A percentile compares a stretch with the other conserved stretches of the same genome.
These are phyloP conservation scores for Salicornia ramosissima DNA, from an alignment of 148 eudicot species.

Conservation along the genomic window DNA sequence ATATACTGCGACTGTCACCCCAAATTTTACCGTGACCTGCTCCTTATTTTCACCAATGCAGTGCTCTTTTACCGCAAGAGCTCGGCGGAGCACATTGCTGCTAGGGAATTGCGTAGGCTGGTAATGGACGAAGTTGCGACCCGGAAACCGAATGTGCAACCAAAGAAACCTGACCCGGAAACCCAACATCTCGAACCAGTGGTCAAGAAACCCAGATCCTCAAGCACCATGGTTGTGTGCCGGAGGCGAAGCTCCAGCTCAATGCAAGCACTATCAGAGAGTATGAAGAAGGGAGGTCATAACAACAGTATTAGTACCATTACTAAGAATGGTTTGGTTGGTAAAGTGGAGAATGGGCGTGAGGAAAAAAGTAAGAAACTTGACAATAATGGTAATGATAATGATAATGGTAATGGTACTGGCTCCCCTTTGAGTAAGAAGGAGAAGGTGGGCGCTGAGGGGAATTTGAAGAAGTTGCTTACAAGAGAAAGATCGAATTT, in stretches of 20 bases:
- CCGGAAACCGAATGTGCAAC: slow-evolving; percentile 11
- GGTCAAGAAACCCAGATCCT: slow-evolving; percentile 29
- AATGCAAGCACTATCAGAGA: slow-evolving; percentile 19
- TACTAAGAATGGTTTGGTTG: not conserved
- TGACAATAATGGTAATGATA: not conserved
- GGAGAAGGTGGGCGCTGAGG: slow-evolving; percentile 9
- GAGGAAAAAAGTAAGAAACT: slow-evolving; percentile 20
- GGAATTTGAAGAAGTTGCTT: slow-evolving; percentile 21
- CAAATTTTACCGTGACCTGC: slow-evolving; percentile 46
- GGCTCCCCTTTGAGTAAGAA: not conserved
- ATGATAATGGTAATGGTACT: not conserved
- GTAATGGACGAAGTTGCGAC: slow-evolving; percentile 26
- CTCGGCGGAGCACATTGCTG: slow-evolving; percentile 37
- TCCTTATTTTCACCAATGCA: slow-evolving; percentile 50
- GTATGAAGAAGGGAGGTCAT: slow-evolving; percentile 15
- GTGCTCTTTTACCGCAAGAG: slow-evolving; percentile 39
- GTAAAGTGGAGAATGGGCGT: slow-evolving; percentile 8
- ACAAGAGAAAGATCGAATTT: slow-evolving; percentile 24
- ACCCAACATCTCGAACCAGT: slow-evolving; percentile 25
- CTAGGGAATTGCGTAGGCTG: slow-evolving; percentile 36
- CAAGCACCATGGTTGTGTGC: slow-evolving; percentile 38
- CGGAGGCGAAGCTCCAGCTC: slow-evolving; percentile 25
- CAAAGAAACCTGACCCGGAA: slow-evolving; percentile 22
- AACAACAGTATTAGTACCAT: slow-evolving; percentile 7
- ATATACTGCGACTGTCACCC: slow-evolving; percentile 31